Evolutionary conservation across 768 basidiomycete genomes (phyloP), one percentile per base, ranked within the genome.

Genomic region (Coprinopsis cinerea): DNA sequence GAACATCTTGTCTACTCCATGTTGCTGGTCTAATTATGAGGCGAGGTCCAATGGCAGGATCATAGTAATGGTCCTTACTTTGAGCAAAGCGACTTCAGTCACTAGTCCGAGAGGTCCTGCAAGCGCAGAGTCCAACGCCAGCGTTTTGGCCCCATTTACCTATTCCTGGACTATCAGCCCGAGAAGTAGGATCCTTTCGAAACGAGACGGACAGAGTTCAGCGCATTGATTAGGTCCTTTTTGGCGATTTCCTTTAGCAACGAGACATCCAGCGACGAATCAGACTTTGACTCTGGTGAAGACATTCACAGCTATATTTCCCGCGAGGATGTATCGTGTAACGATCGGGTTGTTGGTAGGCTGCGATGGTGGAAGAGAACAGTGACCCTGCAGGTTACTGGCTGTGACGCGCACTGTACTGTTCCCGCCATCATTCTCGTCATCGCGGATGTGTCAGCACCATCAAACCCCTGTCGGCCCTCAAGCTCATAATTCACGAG

Each of bases 1-100:
- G 70, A 94, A 96, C 90, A 99, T 95, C 74, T 96, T 96, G 72
- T 97, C 94, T 2, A 99, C 92, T 4, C 92, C 94, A 82, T 98
- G 94, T 62, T 98, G 89, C 95, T 98, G 57, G 48, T 20, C 24
- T 40, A 14, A 37, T 45, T 13, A 48, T 43, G 27, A 32, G 25
- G 35, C 23, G 22, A 35, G 17, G 14, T 39, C 34, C 14, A 32
- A 27, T 28, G 20, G n/a, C 15, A 10, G 13, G 9, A 37, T 41
- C 34, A 45, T 28, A 18, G 4, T 10, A 27, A 44, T n/a, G 22
- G 35, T 3, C 30, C 58, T 24, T 45, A 93, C 96, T 82, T 98
- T 97, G 48, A 98, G 72, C 14, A 94, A 67, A 1, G 92, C 80
- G 1, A 97, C 91, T 58, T 98, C 96, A 1, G 92, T 94, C n/a